Evolutionary conservation across 1,284 basidiomycete genomes (phyloP).

Genomic region (Hypsizygus ulmarius): DNA sequence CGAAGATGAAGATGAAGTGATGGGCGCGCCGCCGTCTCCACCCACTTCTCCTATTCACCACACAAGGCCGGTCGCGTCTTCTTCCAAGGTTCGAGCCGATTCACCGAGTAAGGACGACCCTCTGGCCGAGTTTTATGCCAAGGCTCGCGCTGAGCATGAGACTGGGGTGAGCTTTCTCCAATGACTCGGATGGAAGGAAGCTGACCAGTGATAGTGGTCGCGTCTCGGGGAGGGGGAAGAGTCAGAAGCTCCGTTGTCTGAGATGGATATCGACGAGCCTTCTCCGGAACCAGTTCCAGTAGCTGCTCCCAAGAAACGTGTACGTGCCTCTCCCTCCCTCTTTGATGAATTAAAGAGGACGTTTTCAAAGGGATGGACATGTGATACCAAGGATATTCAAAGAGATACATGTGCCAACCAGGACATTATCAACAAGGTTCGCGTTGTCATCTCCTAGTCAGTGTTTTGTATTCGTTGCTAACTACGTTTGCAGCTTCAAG

Average conservation of each 20-base stretch:
- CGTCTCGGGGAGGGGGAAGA: conserved; percentile 24
- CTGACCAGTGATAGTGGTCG: conserved; percentile 25
- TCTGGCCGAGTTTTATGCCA: conserved; percentile 58
- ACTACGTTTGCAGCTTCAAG: conserved; percentile 46
- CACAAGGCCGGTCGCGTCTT: neutral
- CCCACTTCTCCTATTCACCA: conserved; percentile 12
- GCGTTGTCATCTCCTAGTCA: conserved; percentile 9
- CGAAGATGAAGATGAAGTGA: conserved; percentile 13
- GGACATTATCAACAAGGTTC: conserved; percentile 65
- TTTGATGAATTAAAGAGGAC: neutral
- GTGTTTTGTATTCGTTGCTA: neutral
- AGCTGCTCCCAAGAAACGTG: conserved; percentile 17
- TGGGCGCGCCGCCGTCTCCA: conserved; percentile 12
- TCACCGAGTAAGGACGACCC: conserved; percentile 42
- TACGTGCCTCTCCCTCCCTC: conserved; percentile 2
- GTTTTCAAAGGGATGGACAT: conserved; percentile 51
- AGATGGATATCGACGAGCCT: conserved; percentile 24
- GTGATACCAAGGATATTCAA: conserved; percentile 47
- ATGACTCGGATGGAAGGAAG: neutral
- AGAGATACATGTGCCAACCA: conserved; percentile 50
- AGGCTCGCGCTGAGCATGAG: conserved; percentile 49
- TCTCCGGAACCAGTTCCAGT: neutral
- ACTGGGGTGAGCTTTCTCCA: conserved; percentile 34
- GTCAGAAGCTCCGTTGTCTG: conserved; percentile 21
- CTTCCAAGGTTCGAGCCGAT: conserved; percentile 1